phyloP scores from a whole-genome alignment of 768 basidiomycete species.

The Mycena indigotica region DNA sequence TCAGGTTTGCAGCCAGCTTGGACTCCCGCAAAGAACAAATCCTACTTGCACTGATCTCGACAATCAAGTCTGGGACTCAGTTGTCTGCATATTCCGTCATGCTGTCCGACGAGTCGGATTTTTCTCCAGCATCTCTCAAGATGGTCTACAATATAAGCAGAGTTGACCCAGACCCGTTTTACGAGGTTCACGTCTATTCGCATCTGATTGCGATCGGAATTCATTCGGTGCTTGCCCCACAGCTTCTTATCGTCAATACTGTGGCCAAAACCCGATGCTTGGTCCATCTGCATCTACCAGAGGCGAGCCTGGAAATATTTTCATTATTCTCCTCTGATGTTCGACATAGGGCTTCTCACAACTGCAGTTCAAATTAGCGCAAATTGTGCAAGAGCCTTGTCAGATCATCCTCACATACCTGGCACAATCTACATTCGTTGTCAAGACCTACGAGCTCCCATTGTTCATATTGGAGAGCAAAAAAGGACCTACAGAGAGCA shows the following conservation, averaged over 20 bases:
- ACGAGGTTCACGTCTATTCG: slow-evolving; percentile 26
- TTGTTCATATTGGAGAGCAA: neutral
- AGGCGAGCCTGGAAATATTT: slow-evolving; percentile 20
- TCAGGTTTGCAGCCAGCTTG: slow-evolving; percentile 38
- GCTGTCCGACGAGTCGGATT: slow-evolving; percentile 19
- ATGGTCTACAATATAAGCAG: slow-evolving; percentile 17
- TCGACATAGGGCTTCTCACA: slow-evolving; percentile 32
- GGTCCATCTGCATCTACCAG: slow-evolving; percentile 27
- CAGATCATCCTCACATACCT: slow-evolving; percentile 37
- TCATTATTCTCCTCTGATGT: slow-evolving; percentile 21
- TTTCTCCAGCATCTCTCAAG: slow-evolving; percentile 8
- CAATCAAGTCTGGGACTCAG: slow-evolving; percentile 15
- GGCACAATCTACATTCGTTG: slow-evolving; percentile 26
- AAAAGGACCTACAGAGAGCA: neutral
- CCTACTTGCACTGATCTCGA: slow-evolving; percentile 26
- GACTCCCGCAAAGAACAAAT: slow-evolving; percentile 27
- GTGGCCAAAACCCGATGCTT: slow-evolving; percentile 26
- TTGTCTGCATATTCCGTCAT: slow-evolving; percentile 25
- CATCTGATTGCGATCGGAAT: slow-evolving; percentile 19
- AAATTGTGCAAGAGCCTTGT: slow-evolving; percentile 15
- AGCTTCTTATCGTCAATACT: slow-evolving; percentile 37
- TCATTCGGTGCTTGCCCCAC: slow-evolving; percentile 19
- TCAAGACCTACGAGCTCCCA: slow-evolving; percentile 37
- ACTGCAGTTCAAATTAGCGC: slow-evolving; percentile 34
- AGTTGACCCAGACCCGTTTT: slow-evolving; percentile 22